Evolutionary conservation across 306 rosid species (phyloP).

Genomic region (Potentilla sterilis): DNA sequence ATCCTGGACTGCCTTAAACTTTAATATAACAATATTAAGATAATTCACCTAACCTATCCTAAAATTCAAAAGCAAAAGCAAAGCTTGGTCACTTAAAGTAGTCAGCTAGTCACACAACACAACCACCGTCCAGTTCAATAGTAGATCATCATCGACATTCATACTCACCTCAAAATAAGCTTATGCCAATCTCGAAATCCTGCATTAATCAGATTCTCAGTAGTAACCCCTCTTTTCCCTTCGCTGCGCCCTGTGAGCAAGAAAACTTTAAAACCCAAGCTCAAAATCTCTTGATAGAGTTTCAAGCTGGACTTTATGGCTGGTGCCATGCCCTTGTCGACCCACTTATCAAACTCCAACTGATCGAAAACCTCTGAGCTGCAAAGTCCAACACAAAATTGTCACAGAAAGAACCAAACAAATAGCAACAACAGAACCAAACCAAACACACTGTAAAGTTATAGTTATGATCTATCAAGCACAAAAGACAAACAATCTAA

Average conservation of each 20-base stretch:
- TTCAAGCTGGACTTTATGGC: slow-evolving; percentile 67
- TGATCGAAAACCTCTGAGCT: slow-evolving; percentile 64
- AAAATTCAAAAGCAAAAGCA: neutral
- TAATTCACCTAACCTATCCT: neutral
- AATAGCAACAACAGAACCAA: neutral
- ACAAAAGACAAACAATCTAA: neutral
- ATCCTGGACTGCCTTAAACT: neutral
- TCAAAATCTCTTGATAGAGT: slow-evolving; percentile 67
- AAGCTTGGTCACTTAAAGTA: neutral
- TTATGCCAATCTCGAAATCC: slow-evolving; percentile 76
- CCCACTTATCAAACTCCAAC: slow-evolving; percentile 67
- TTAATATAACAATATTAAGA: neutral
- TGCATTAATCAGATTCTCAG: slow-evolving; percentile 63
- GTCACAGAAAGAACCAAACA: neutral
- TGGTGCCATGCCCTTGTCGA: slow-evolving; percentile 60
- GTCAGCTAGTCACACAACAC: neutral
- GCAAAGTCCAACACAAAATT: slow-evolving; percentile 28
- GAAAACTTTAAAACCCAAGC: slow-evolving; percentile 71
- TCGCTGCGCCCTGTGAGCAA: slow-evolving; percentile 87
- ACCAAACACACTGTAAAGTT: neutral
- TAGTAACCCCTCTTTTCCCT: slow-evolving; percentile 51
- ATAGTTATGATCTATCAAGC: neutral
- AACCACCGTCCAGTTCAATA: neutral
- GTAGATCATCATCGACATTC: neutral
- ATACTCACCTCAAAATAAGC: slow-evolving; percentile 70